Base-by-base conservation (phyloP, 208 protist species). In the Acanthamoeba castellanii region DNA sequence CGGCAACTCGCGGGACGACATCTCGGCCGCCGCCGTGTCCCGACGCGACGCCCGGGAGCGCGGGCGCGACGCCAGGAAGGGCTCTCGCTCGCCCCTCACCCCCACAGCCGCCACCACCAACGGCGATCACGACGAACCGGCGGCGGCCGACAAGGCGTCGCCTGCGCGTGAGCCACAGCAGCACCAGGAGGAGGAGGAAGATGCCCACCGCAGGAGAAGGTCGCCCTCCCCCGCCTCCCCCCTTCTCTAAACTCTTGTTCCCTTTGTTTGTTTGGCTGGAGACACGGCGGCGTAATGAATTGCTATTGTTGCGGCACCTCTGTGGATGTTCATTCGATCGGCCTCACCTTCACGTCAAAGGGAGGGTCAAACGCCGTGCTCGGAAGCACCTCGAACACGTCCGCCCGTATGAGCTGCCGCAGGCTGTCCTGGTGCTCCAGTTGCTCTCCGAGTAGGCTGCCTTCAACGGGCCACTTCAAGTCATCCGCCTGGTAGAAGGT, bases 221-320 rank as follows among this genome's bases (percentile, higher is more conserved):
- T 78, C 70, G 70, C 70, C 70, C 32, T 78, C 70, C 18, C 70
- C 70, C 70, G 70, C 70, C 37, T 78, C 70, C 11, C 70, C 70
- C 0, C 70, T 78, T 13, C 70, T 78, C 34, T 78, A n/a, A 78
- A 3, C 34, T 8, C 6, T 6, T 16, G 6, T 16, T 66, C 59
- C 59, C 18, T 55, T 13, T 55, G 50, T 13, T 55, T n/a, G n/a
- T n/a, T n/a, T n/a, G n/a, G n/a, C n/a, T n/a, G n/a, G n/a, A n/a
- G n/a, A n/a, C n/a, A n/a, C n/a, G n/a, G n/a, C n/a, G n/a, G n/a
- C n/a, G n/a, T n/a, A n/a, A n/a, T n/a, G n/a, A n/a, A n/a, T n/a
- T n/a, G n/a, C n/a, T n/a, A n/a, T n/a, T n/a, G n/a, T n/a, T n/a
- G n/a, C n/a, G n/a, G n/a, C n/a, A n/a, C n/a, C n/a, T n/a, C n/a